Evolutionary conservation across 768 basidiomycete species (phyloP), one percentile per base, ranked within the genome.

Genomic region (Mrakia frigida): DNA sequence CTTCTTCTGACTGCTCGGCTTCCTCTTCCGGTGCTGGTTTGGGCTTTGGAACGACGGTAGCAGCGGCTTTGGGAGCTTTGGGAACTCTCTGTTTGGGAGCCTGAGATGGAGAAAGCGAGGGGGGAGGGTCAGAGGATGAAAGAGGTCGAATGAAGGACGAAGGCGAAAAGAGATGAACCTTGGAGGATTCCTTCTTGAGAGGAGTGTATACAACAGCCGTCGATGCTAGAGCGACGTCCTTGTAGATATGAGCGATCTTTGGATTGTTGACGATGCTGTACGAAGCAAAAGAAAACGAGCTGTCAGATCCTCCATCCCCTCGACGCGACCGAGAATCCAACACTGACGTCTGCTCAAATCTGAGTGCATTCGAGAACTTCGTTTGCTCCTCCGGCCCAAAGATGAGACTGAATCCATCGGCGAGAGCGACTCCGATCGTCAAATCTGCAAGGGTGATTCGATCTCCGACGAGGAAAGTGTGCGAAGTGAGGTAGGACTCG

Each of bases 391-490:
- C 76, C 21, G 70, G 43, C 18, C 76, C 76, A 53, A 72, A 53
- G 70, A 72, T 35, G 14, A 41, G n/a, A 35, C 70, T 65, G 76
- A 77, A 77, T 31, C 41, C 76, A 39, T 77, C 76, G 79, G 86
- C 86, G 78, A 93, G 82, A 82, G 87, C 79, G 71, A 86, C 83
- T 50, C 91, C 92, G 79, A 92, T 80, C 81, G 84, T 83, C 84
- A 99, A 83, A 81, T 99, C 97, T 79, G 94, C 97, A 67, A 96
- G 87, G 78, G 94, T 93, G 87, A 98, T 91, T 81, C 96, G 92
- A 82, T 99, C 93, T 79, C 90, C 90, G 74, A 94, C 94, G 81
- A 98, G 88, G 88, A 89, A 98, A 61, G 96, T 99, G 81, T 88
- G 89, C 74, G 88, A 86, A 67, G 86, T 82, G 80, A 99, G 89